Evolutionary conservation across 306 rosid species (phyloP).

Genomic region (Gastrolobium bilobum): DNA sequence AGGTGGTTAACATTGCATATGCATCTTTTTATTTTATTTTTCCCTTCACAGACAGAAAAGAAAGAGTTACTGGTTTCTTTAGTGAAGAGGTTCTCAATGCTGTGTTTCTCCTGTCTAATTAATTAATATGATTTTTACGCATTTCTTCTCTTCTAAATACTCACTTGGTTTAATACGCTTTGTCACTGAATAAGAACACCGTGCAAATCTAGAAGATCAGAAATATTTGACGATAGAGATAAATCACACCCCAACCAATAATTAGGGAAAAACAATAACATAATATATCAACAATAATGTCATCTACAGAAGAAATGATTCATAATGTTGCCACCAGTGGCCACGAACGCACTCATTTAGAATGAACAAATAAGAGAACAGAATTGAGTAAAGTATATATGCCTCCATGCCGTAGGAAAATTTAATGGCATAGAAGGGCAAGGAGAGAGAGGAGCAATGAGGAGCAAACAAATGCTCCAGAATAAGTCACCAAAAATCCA

Average conservation of each 20-base stretch:
- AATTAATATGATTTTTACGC: neutral
- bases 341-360: neutral
- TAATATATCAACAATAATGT: conserved; percentile 14
- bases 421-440: conserved; percentile 53
- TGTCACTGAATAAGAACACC: neutral
- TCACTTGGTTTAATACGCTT: neutral
- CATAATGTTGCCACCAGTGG: neutral
- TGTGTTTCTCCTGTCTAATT: neutral
- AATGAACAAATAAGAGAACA: neutral
- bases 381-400: neutral
- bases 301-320: neutral
- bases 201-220: neutral
- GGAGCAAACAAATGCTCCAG: conserved; percentile 48
- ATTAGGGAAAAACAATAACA: conserved; percentile 37
- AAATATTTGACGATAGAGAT: neutral
- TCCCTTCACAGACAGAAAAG: neutral
- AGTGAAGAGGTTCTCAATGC: neutral
- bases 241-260: conserved; percentile 35
- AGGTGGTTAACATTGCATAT: neutral
- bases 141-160: neutral
- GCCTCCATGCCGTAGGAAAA: neutral
- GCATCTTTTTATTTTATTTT: neutral
- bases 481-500: conserved; percentile 55
- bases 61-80: neutral
- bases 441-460: conserved; percentile 54